Base-by-base conservation (phyloP, 2,329 filamentous ascomycete genomes). In the Aspergillus texensis region DNA sequence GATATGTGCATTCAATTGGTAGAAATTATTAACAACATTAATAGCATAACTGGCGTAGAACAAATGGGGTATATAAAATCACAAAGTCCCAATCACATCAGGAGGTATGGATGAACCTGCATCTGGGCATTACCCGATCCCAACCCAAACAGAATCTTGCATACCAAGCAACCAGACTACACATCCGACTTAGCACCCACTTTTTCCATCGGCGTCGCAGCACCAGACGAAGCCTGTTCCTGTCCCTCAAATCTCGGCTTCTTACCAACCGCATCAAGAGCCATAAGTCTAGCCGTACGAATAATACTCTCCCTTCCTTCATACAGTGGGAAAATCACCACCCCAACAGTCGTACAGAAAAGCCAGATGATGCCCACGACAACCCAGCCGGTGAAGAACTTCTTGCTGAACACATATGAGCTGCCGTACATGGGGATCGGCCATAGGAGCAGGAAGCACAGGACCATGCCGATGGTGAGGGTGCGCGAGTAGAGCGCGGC, bases 351-450 rank as follows among this genome's bases (percentile, higher is more conserved):
- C 3, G 88, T 91, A 70, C 86, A 87, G 75, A 93, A 93, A 68
- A 94, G 85, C 92, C 92, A 95, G 48, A 94, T 82, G 60, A 95
- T 91, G 11, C 89, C 90, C 10, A 92, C 86, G 1, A 87, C 84
- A 12, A 93, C 87, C 91, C 91, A 94, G 53, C 91, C 91, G 0
- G 90, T 92, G 78, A 94, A 95, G 82, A 95, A 95, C 28, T 83
- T 84, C 82, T 92, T 91, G 76, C 85, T 88, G 79, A 95, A 96
- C 60, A 97, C 85, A 74, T 97, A 97, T 0, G 86, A 86, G 0
- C 85, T 84, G 12, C 92, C 93, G 73, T 95, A 97, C 88, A 97
- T 89, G 1, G 93, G 93, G 85, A 97, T 94, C 0, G 94, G 93
- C 93, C 93, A 97, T 19, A 97, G 85, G 2, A 97, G 83, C 0